Percentiles rank a stretch among this genome's conserved stretches.
Evolutionary conservation across 2,329 filamentous ascomycete species (phyloP).

Genomic region (Neofusicoccum ribis): DNA sequence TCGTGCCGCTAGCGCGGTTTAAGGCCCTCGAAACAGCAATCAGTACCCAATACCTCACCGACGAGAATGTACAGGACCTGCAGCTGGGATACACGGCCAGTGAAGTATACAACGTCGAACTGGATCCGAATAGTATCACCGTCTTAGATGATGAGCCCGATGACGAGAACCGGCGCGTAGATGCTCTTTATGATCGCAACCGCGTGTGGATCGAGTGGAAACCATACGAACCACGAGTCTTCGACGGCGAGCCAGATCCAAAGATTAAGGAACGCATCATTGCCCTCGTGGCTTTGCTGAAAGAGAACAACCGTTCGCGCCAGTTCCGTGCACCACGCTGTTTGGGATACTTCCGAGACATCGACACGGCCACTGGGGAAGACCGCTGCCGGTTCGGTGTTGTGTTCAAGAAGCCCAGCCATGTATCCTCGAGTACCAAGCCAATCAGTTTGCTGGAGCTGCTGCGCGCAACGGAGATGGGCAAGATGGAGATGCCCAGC

Average conservation of each 20-base stretch:
- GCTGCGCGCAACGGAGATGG: constrained; percentile 32
- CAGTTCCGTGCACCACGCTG: constrained; percentile 37
- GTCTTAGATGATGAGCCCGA: constrained; percentile 25
- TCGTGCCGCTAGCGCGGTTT: constrained; percentile 36
- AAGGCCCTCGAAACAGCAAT: constrained; percentile 39
- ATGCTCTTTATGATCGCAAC: constrained; percentile 29
- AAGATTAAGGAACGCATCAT: constrained; percentile 34
- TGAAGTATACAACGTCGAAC: constrained; percentile 28
- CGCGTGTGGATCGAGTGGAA: constrained; percentile 43
- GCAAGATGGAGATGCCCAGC: constrained; percentile 41
- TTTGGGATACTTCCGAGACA: constrained; percentile 38
- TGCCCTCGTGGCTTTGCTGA: constrained; percentile 35
- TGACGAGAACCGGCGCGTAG: constrained; percentile 28
- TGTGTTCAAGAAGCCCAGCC: constrained; percentile 53
- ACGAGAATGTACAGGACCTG: constrained; percentile 29
- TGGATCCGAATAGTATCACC: constrained; percentile 25
- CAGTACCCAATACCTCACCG: constrained; percentile 29
- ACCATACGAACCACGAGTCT: constrained; percentile 28
- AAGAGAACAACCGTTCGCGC: constrained; percentile 27
- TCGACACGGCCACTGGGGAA: constrained; percentile 23
- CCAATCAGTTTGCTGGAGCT: constrained; percentile 53
- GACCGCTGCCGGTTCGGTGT: constrained; percentile 50
- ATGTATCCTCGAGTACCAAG: constrained; percentile 38
- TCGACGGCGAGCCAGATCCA: constrained; percentile 26
- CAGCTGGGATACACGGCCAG: constrained; percentile 26